Evolutionary conservation across 192 early-diverging fungal genomes (phyloP), one percentile per base, ranked within the genome.

Genomic region (Chytriomyces sp.): DNA sequence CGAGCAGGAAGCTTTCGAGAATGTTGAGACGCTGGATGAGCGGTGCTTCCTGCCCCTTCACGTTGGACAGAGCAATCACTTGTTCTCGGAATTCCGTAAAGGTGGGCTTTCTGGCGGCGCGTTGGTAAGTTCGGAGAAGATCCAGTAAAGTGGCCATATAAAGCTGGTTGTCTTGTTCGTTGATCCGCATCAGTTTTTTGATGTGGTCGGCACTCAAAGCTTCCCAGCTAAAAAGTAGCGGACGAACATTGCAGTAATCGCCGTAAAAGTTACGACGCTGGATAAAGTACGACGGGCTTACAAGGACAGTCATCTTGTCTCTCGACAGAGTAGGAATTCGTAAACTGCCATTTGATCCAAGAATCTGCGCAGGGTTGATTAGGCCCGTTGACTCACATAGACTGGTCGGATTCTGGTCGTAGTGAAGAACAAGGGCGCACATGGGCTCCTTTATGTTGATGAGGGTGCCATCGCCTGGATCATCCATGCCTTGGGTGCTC

Each of bases 101-200:
- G 53, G 26, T 32, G 8, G 72, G 72, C 22, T 66, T 74, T 6
- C 17, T n/a, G 12, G 14, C 65, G 10, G 25, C 5, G 54, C 26
- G 12, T 8, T 14, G 26, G 54, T 22, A 56, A 22, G 12, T 28
- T 1, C 75, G 76, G 1, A 79, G 75, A 4, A 78, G 10, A 59
- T 73, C 55, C 34, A 78, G 52, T n/a, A 80, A 61, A 14, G 52
- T 59, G 31, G 37, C 52, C 76, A 80, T 75, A 62, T 80, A 80
- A 39, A 78, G 76, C 67, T 68, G 68, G n/a, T 69, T 54, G 14
- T 68, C 78, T 28, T 77, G 64, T 22, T 57, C 65, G 38, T 77
- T 54, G 0, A 77, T 22, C 0, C 62, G 72, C 79, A 80, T 80
- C 22, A 80, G 54, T 26, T 63, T 57, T 39, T 75, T 60, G 60